A percentile compares a stretch with the other conserved stretches of the same genome.
phyloP scores from a whole-genome alignment of 2,329 filamentous ascomycete species.

The Conoideocrella luteorostrata region DNA sequence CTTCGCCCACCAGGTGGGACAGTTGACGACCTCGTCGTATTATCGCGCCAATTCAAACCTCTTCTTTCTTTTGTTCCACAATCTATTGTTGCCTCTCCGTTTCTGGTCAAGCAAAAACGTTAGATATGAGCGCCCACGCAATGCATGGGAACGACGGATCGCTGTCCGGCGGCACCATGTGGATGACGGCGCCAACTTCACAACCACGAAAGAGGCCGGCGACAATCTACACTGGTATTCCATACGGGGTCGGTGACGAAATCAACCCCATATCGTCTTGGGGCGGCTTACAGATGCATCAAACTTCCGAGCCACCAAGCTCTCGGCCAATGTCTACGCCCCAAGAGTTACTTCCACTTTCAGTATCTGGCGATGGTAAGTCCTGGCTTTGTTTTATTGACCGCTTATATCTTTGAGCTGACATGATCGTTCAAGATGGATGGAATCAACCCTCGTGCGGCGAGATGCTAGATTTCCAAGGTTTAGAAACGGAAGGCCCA shows the following conservation, averaged over 20 bases:
- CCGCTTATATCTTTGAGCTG: background rate
- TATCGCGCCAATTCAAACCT: too few relatives aligned
- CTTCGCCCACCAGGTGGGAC: background rate
- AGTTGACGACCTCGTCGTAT: background rate
- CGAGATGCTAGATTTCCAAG: conserved; percentile 49
- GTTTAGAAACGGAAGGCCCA: conserved; percentile 49
- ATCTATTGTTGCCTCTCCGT: background rate
- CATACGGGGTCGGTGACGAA: conserved; percentile 11
- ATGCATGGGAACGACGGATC: conserved; percentile 10
- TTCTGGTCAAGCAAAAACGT: too few relatives aligned
- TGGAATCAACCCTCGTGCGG: conserved; percentile 52
- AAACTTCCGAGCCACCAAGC: background rate
- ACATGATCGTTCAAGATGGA: conserved; percentile 15
- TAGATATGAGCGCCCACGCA: conserved; percentile 8
- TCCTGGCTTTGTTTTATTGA: background rate
- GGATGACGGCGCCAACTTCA: conserved; percentile 11
- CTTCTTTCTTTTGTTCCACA: background rate
- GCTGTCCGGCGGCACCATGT: conserved; percentile 9
- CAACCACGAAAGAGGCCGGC: conserved; percentile 12
- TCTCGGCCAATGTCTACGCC: conserved; percentile 12
- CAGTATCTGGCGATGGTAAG: conserved; percentile 8
- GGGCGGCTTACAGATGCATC: conserved; percentile 5
- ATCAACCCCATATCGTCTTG: conserved; percentile 9
- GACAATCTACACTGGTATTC: conserved; percentile 9
- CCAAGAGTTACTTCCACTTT: conserved; percentile 8